Conservation (phyloP, 108 stramenopile species). For the Fistulifera pelliculosa region DNA sequence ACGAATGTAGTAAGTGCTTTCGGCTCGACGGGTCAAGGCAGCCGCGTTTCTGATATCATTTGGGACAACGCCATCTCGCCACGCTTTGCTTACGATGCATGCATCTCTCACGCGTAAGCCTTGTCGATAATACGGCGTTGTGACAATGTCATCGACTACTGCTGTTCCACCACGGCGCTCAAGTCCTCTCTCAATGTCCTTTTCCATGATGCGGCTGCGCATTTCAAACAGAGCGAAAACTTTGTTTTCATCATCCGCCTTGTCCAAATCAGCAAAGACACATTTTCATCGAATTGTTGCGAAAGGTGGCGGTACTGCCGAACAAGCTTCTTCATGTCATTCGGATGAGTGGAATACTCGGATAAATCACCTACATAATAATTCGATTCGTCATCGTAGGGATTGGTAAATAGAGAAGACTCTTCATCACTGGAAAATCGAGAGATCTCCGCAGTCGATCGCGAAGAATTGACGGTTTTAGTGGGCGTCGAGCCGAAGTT, state of each 20-base stretch:
- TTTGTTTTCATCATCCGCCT: constrained; percentile 68
- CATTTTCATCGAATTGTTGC: constrained; percentile 15
- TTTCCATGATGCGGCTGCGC: constrained; percentile 87
- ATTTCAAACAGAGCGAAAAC: constrained; percentile 81
- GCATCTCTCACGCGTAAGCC: constrained; percentile 76
- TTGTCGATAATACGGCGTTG: constrained; percentile 60
- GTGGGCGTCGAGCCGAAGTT: background rate
- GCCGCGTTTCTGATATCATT: constrained; percentile 67
- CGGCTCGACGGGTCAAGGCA: constrained; percentile 50
- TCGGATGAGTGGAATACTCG: constrained; percentile 48
- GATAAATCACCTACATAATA: constrained; percentile 15
- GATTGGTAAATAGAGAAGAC: constrained; percentile 17
- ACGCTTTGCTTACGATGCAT: constrained; percentile 81
- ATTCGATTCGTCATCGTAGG: background rate
- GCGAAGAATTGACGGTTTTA: background rate
- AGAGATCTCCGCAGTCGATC: too few relatives aligned
- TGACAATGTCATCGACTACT: constrained; percentile 69
- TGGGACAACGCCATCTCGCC: constrained; percentile 79
- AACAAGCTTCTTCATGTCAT: constrained; percentile 50
- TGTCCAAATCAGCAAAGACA: constrained; percentile 37
- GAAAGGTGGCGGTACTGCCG: constrained; percentile 53
- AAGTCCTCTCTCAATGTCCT: constrained; percentile 78
- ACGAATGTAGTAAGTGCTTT: constrained; percentile 40
- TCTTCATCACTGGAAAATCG: constrained; percentile 5
- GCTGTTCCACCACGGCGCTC: constrained; percentile 73